Evolutionary conservation across 2,329 filamentous ascomycete species (phyloP).

Genomic region (Colletotrichum sp.): DNA sequence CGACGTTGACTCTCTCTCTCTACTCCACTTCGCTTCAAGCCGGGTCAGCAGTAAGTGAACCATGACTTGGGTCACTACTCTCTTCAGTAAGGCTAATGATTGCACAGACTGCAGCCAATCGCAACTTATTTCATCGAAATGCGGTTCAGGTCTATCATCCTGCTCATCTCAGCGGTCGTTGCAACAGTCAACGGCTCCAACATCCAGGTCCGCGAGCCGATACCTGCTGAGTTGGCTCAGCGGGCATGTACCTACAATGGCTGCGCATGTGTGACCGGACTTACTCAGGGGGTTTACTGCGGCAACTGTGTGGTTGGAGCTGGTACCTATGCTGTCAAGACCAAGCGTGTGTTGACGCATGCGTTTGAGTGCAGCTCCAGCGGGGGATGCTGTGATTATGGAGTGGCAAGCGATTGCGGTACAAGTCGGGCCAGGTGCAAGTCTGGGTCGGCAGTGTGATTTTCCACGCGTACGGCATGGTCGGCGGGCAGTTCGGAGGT

Average conservation of each 20-base stretch:
- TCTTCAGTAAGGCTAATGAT: background rate
- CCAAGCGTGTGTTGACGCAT: slow-evolving; percentile 24
- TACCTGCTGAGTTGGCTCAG: background rate
- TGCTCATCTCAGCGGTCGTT: background rate
- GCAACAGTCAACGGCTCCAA: background rate
- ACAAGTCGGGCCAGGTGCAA: slow-evolving; percentile 4
- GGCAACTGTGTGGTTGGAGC: slow-evolving; percentile 25
- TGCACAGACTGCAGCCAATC: background rate
- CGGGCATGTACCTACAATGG: slow-evolving; percentile 24
- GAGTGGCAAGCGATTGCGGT: slow-evolving; percentile 22
- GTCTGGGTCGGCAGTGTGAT: background rate
- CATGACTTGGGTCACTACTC: background rate
- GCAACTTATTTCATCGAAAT: background rate
- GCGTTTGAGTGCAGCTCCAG: slow-evolving; percentile 25
- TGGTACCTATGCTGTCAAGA: slow-evolving; percentile 24
- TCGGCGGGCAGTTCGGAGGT: background rate
- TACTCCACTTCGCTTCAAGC: background rate
- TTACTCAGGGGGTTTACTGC: slow-evolving; percentile 24
- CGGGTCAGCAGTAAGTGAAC: background rate
- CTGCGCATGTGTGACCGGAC: slow-evolving; percentile 23
- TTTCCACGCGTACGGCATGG: background rate
- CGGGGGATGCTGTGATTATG: slow-evolving; percentile 27
- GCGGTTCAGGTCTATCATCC: background rate
- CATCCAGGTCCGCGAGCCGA: background rate
- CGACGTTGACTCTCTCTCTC: background rate